Evolutionary conservation across 2,329 filamentous ascomycete species (phyloP).

Genomic region (Passalora sequoiae): DNA sequence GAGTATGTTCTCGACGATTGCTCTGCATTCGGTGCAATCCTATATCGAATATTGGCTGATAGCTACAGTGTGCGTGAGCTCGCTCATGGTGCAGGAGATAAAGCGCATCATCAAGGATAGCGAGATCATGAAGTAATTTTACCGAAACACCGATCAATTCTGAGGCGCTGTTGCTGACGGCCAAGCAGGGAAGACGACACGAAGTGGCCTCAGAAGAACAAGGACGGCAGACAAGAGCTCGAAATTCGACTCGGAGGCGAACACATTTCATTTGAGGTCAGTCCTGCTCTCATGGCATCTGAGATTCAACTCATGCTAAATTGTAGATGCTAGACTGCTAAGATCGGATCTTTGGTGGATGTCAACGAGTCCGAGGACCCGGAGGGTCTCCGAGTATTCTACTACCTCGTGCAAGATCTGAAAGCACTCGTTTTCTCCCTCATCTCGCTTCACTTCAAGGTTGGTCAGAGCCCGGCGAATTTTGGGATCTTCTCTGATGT

Average conservation of each 20-base stretch:
- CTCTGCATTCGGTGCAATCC: too few species aligned
- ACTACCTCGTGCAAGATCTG: constrained; percentile 95
- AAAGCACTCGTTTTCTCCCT: constrained; percentile 96
- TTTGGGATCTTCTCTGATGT: too few species aligned
- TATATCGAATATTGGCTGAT: too few species aligned
- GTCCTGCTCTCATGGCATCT: constrained; percentile 26
- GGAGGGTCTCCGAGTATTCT: constrained; percentile 93
- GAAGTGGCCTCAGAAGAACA: constrained; percentile 99
- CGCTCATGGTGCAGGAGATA: constrained; percentile 84
- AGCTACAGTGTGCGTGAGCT: constrained; percentile 95
- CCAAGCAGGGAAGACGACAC: constrained; percentile 80
- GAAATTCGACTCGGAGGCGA: constrained; percentile 92
- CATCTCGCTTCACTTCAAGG: constrained; percentile 96
- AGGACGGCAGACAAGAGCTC: constrained; percentile 92
- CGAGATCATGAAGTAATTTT: constrained; percentile 85
- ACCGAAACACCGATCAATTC: constrained; percentile 10
- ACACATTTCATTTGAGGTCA: constrained; percentile 94
- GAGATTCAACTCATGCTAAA: not conserved
- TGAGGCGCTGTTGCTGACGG: constrained; percentile 14
- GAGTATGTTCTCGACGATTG: constrained; percentile 71
- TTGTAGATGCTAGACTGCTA: constrained; percentile 67
- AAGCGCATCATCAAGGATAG: constrained; percentile 95
- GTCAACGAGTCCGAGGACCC: constrained; percentile 95
- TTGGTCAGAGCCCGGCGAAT: too few species aligned
- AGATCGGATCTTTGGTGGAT: constrained; percentile 94